These are phyloP conservation scores for Cladobotryum mycophilum DNA, from an alignment of 2,329 filamentous ascomycete genomes.

Conservation along the genomic window DNA sequence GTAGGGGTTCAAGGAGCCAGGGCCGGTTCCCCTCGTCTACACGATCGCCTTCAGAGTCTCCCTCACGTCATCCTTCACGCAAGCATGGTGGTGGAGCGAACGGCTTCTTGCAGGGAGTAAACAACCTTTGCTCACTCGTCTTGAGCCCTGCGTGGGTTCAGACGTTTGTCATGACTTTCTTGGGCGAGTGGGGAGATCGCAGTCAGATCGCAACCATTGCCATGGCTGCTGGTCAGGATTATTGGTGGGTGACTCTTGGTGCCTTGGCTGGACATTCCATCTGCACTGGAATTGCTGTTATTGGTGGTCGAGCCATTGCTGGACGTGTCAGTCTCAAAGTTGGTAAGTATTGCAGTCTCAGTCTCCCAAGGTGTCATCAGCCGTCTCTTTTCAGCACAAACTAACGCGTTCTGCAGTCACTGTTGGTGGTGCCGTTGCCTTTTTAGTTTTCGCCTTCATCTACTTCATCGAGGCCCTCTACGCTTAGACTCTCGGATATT, in stretches of 20 bases:
- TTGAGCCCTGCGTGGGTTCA: constrained; percentile 97
- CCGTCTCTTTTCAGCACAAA: not conserved
- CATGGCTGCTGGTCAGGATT: constrained; percentile 97
- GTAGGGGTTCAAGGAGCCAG: constrained; percentile 64
- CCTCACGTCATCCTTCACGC: constrained; percentile 54
- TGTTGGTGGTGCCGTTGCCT: constrained; percentile 82
- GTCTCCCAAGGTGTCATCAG: not conserved
- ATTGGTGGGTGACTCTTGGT: constrained; percentile 96
- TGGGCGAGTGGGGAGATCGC: constrained; percentile 96
- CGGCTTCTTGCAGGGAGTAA: constrained; percentile 55
- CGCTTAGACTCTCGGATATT: constrained; percentile 28
- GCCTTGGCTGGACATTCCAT: constrained; percentile 80
- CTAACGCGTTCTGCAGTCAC: constrained; percentile 59
- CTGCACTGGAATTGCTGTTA: constrained; percentile 85
- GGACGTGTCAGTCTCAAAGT: constrained; percentile 91
- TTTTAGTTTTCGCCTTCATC: constrained; percentile 85
- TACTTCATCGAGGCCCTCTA: constrained; percentile 79
- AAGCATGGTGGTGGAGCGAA: constrained; percentile 29
- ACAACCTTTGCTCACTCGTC: constrained; percentile 80
- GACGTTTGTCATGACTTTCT: constrained; percentile 97
- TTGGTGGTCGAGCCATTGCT: constrained; percentile 87
- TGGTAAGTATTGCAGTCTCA: constrained; percentile 56
- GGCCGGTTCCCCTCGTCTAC: constrained; percentile 74
- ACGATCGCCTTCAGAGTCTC: constrained; percentile 72
- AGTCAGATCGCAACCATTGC: constrained; percentile 98